Evolutionary conservation across 345 rosid species (phyloP).

Genomic region (Syzygium jambos): DNA sequence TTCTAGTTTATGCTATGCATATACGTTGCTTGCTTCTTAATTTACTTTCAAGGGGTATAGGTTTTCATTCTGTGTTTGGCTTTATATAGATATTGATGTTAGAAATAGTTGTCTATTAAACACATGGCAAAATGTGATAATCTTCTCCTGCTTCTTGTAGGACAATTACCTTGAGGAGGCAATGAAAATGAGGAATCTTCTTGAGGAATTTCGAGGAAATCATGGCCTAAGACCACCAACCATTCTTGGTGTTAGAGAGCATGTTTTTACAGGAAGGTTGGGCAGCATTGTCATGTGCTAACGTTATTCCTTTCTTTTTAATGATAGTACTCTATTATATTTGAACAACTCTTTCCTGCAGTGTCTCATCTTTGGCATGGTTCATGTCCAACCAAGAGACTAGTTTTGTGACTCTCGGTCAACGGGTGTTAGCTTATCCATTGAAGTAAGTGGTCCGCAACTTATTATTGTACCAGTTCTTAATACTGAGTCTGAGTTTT

Average conservation of each 20-base stretch:
- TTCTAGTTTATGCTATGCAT: not conserved
- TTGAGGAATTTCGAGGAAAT: slow-evolving; percentile 80
- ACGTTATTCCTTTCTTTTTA: not conserved
- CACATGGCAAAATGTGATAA: not conserved
- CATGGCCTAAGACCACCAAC: slow-evolving; percentile 97
- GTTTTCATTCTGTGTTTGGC: not conserved
- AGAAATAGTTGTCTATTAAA: not conserved
- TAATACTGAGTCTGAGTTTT: not conserved
- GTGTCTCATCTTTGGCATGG: slow-evolving; percentile 98
- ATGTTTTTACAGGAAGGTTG: slow-evolving; percentile 96
- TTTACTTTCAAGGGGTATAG: not conserved
- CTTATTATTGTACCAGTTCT: not conserved
- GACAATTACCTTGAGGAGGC: slow-evolving; percentile 99
- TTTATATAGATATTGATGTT: not conserved
- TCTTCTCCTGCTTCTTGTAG: slow-evolving; percentile 25
- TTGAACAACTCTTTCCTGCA: slow-evolving; percentile 29
- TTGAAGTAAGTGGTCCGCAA: slow-evolving; percentile 58
- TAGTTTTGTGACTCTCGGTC: slow-evolving; percentile 96
- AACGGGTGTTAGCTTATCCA: slow-evolving; percentile 86
- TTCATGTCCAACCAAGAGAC: slow-evolving; percentile 99
- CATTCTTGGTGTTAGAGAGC: slow-evolving; percentile 93
- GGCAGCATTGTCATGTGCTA: slow-evolving; percentile 6
- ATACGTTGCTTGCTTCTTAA: not conserved
- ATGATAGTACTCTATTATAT: slow-evolving; percentile 3
- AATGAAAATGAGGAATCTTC: slow-evolving; percentile 95